Percentiles rank a stretch among this genome's conserved stretches.
phyloP scores from a whole-genome alignment of 768 basidiomycete genomes.

The Hemileccinum impolitum region DNA sequence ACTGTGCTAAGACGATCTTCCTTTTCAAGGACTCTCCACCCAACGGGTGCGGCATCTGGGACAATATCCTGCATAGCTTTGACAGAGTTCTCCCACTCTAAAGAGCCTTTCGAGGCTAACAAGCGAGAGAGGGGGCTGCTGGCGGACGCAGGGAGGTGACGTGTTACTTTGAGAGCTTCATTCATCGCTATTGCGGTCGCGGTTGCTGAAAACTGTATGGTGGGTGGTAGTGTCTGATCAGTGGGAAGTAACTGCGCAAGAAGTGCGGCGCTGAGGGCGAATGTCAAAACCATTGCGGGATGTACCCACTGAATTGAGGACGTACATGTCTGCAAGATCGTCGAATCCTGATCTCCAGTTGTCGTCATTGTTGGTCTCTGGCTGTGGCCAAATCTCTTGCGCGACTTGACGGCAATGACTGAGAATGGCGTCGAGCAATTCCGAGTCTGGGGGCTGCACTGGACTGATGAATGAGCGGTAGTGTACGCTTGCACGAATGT shows the following conservation, averaged over 20 bases:
- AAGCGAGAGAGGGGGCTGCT: constrained; percentile 69
- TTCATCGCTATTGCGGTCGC: constrained; percentile 56
- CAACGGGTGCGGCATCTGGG: constrained; percentile 55
- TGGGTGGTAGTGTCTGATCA: constrained; percentile 48
- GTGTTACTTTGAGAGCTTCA: constrained; percentile 61
- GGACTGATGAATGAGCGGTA: constrained; percentile 16
- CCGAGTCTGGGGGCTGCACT: constrained; percentile 65
- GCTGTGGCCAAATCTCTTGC: constrained; percentile 49
- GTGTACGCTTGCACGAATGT: constrained; percentile 11
- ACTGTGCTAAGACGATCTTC: constrained; percentile 31
- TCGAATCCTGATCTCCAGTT: constrained; percentile 43
- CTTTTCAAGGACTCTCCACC: constrained; percentile 70
- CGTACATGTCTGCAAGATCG: constrained; percentile 62
- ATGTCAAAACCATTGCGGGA: not conserved
- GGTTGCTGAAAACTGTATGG: constrained; percentile 50
- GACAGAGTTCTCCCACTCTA: constrained; percentile 70
- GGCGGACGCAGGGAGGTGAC: constrained; percentile 50
- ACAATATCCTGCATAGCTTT: constrained; percentile 48
- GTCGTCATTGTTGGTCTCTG: constrained; percentile 24
- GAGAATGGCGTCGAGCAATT: constrained; percentile 57
- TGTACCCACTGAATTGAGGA: not conserved
- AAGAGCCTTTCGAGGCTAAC: constrained; percentile 66
- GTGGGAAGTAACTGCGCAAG: constrained; percentile 47
- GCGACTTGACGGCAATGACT: constrained; percentile 50
- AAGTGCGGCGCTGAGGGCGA: constrained; percentile 36